Base-by-base conservation (phyloP, 352 stramenopile species). In the Pythium vanterpoolii region DNA sequence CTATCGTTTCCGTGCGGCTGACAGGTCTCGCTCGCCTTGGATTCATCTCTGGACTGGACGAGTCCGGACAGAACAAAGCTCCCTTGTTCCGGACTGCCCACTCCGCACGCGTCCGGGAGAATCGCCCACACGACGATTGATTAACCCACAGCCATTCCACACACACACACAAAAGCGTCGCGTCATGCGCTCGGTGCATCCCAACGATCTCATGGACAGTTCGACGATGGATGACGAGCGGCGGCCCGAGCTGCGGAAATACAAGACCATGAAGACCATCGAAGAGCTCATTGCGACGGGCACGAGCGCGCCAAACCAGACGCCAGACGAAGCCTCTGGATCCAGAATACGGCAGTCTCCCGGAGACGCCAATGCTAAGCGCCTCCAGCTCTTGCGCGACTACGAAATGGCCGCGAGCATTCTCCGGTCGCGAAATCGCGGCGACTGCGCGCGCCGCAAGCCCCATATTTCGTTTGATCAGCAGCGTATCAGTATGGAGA, bases 391-490 rank as follows among this genome's bases (percentile, higher is more conserved):
- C 8, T 47, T 73, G 53, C 71, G 73, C 45, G 67, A 74, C 63
- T 81, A 80, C 42, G 74, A 85, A 24, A 77, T 76, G 45, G 57
- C 72, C 24, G 68, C 62, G 26, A 84, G 64, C 44, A 66, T 72
- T 6, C 57, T 87, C 3, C 72, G 73, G 44, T 64, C 75, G 4
- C 52, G 74, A 19, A 69, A 63, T 4, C 76, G 79, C 23, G 69
- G 66, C 27, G 76, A 83, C 45, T 44, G 86, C 36, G 71, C 73
- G 23, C 74, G 79, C 10, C 74, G 80, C 51, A 74, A 73, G 24
- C 65, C 76, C 9, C 66, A 70, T 30, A 68, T 87, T 43, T 77
- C 66, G 39, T 85, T 87, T 26, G 73, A 80, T 1, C 62, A 83
- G 19, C 62, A 73, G 45, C 76, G 61, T 21, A 79, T 86, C 56